These are phyloP conservation scores for Eimeria necatrix DNA, from an alignment of 169 alveolate species.

Conservation along the genomic window DNA sequence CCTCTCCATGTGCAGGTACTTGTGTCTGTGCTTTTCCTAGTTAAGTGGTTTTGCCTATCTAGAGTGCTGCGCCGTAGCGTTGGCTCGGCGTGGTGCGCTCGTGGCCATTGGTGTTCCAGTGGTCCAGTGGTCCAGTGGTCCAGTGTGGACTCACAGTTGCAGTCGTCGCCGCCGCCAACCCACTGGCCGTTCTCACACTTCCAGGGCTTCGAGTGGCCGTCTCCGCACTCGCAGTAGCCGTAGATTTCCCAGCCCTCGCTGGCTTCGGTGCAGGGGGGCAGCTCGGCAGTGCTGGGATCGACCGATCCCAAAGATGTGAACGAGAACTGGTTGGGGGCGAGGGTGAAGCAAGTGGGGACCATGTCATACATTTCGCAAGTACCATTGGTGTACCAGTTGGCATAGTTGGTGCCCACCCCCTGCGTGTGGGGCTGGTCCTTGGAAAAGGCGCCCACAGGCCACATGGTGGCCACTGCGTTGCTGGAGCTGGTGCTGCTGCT, in stretches of 20 bases:
- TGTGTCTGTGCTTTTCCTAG: too few relatives aligned
- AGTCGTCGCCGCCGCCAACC: constrained; percentile 28
- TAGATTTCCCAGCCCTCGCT: constrained; percentile 33
- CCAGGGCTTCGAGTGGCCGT: background rate
- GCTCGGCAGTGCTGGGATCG: constrained; percentile 49
- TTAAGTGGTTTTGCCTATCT: too few relatives aligned
- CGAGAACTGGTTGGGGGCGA: constrained; percentile 39
- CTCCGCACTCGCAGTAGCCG: constrained; percentile 39
- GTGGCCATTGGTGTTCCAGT: too few relatives aligned
- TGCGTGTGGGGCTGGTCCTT: constrained; percentile 69
- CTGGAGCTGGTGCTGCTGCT: background rate
- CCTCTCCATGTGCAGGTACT: too few relatives aligned
- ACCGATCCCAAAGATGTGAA: constrained; percentile 48
- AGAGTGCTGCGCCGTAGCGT: too few relatives aligned
- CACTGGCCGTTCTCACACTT: constrained; percentile 10
- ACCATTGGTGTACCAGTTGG: constrained; percentile 61
- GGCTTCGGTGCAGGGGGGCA: constrained; percentile 72
- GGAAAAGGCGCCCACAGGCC: constrained; percentile 71
- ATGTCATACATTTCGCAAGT: constrained; percentile 75
- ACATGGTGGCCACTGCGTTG: background rate
- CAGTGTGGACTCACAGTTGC: constrained; percentile 6
- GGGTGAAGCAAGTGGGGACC: constrained; percentile 69
- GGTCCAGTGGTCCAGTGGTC: too few relatives aligned
- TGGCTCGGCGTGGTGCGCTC: too few relatives aligned
- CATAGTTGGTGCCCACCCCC: constrained; percentile 75